These are phyloP conservation scores for Paraglomus brasilianum DNA, from an alignment of 192 early-diverging fungal genomes.

Conservation along the genomic window DNA sequence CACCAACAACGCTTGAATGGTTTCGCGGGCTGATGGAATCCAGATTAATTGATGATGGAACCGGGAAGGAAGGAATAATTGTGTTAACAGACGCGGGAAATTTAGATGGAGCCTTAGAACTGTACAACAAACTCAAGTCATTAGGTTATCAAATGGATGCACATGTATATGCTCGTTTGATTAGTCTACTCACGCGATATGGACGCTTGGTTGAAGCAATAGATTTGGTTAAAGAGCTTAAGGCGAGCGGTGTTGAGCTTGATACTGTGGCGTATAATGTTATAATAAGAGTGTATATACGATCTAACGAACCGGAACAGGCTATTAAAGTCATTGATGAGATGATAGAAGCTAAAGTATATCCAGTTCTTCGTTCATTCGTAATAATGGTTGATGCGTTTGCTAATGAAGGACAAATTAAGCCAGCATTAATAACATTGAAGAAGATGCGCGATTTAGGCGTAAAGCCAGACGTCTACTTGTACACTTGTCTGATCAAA, in stretches of 20 bases:
- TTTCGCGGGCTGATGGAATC: constrained; percentile 34
- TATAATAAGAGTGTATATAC: not conserved
- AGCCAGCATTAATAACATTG: not conserved
- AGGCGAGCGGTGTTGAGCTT: not conserved
- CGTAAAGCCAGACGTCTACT: not conserved
- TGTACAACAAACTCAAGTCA: constrained; percentile 37
- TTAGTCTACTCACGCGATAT: constrained; percentile 35
- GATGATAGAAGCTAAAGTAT: constrained; percentile 6
- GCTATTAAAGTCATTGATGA: constrained; percentile 10
- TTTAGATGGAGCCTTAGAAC: constrained; percentile 35
- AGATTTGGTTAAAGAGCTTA: constrained; percentile 38
- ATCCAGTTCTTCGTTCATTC: constrained; percentile 6
- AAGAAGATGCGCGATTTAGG: not conserved
- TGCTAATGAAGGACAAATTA: constrained; percentile 15
- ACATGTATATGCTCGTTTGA: constrained; percentile 35
- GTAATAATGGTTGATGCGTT: not conserved
- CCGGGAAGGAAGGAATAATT: constrained; percentile 36
- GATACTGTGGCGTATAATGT: constrained; percentile 3
- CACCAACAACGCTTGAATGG: constrained; percentile 33
- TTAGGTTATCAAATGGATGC: constrained; percentile 28
- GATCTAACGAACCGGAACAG: not conserved
- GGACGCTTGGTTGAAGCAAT: constrained; percentile 34
- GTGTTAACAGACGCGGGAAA: constrained; percentile 34
- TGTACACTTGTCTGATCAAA: constrained; percentile 22
- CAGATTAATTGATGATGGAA: constrained; percentile 28